phyloP scores from a whole-genome alignment of 2,329 filamentous ascomycete species.

The Apiospora arundinis region DNA sequence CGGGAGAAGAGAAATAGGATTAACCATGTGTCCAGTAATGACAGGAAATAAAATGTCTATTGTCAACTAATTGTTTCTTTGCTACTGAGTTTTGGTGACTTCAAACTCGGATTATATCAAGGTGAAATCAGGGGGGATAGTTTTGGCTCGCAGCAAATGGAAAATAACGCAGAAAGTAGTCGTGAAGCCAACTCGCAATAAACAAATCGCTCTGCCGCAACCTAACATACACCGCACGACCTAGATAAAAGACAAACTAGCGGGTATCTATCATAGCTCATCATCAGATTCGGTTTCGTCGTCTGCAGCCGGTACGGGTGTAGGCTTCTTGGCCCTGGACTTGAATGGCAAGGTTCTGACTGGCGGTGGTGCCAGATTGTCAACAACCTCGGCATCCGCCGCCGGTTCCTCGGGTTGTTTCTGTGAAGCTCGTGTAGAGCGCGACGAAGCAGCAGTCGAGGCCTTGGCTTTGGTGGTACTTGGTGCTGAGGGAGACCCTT shows the following conservation, averaged over 20 bases:
- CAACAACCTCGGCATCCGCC: conserved; percentile 30
- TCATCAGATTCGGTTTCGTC: conserved; percentile 64
- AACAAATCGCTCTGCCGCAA: background rate
- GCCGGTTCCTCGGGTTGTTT: conserved; percentile 24
- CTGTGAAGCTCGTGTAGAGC: background rate
- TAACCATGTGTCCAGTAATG: no score
- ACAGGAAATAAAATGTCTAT: background rate
- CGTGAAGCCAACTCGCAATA: background rate
- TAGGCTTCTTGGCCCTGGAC: conserved; percentile 40
- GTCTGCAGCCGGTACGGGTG: conserved; percentile 39
- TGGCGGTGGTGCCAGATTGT: conserved; percentile 36
- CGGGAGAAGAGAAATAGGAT: background rate
- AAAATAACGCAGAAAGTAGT: no score
- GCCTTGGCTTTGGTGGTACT: background rate
- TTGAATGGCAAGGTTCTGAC: conserved; percentile 51
- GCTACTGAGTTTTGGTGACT: no score
- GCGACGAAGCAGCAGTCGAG: background rate
- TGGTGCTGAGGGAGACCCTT: background rate
- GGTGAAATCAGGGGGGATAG: no score
- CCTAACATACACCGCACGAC: background rate
- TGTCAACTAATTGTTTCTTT: no score
- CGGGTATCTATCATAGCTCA: conserved; percentile 50
- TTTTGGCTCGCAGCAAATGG: no score
- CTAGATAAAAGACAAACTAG: background rate
- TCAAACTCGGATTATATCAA: no score